A percentile compares a stretch with the other conserved stretches of the same genome.
phyloP scores from a whole-genome alignment of 345 rosid genomes.

The Carallia pectinifolia region DNA sequence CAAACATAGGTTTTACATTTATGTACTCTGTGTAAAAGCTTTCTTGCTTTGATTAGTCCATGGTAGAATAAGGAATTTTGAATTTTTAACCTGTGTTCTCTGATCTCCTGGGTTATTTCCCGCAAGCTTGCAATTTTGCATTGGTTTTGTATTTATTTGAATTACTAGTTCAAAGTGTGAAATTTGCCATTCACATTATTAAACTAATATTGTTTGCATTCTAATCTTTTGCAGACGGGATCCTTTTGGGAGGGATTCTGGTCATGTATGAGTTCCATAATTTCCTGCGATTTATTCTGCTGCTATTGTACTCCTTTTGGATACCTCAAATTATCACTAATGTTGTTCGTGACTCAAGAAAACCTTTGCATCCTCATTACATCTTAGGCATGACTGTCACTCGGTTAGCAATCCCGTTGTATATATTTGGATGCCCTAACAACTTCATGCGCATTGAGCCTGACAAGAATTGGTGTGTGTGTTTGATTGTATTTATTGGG shows the following conservation, averaged over 20 bases:
- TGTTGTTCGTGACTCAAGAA: slow-evolving; percentile 85
- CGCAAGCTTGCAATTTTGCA: background rate
- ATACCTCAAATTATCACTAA: slow-evolving; percentile 87
- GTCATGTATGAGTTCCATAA: slow-evolving; percentile 91
- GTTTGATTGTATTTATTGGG: slow-evolving; percentile 60
- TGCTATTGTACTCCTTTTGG: slow-evolving; percentile 91
- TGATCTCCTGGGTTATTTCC: background rate
- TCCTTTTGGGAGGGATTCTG: slow-evolving; percentile 96
- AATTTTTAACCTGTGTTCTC: background rate
- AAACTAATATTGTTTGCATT: slow-evolving; percentile 10
- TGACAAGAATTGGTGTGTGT: slow-evolving; percentile 76
- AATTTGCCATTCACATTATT: background rate
- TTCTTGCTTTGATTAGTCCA: background rate
- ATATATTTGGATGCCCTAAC: slow-evolving; percentile 89
- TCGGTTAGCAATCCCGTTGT: slow-evolving; percentile 80
- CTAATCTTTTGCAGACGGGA: slow-evolving; percentile 68
- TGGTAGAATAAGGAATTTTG: background rate
- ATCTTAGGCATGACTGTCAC: slow-evolving; percentile 86
- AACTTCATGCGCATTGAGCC: slow-evolving; percentile 94
- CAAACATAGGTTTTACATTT: background rate
- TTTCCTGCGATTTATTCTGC: slow-evolving; percentile 69
- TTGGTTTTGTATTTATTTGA: slow-evolving; percentile 8
- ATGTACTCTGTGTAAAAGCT: background rate
- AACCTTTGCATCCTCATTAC: slow-evolving; percentile 92
- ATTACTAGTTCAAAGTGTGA: background rate